Base-by-base conservation (phyloP, 1,139 yeast species). In the Blastobotrys serpentis region DNA sequence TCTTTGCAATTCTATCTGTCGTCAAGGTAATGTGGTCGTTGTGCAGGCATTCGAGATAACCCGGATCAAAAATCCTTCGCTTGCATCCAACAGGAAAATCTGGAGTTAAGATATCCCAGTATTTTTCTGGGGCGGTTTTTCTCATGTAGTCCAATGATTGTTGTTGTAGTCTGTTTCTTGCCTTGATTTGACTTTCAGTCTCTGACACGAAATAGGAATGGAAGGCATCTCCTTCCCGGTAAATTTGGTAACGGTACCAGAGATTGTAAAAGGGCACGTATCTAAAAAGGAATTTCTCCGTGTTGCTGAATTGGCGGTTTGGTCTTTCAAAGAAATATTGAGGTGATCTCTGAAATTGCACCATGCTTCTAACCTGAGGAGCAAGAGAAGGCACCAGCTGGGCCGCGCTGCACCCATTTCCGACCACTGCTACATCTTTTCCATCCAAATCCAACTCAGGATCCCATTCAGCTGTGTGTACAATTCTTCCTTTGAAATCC, bases 351-450 rank as follows among this genome's bases (percentile, higher is more conserved):
- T 50, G 53, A 29, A 55, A 53, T 32, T 58, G 61, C 6, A 51
- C 50, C 18, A 58, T 21, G 11, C 45, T 41, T 29, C 47, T 44
- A 29, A 44, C 49, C n/a, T 48, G 42, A 6, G 43, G 48, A 3
- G 52, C 53, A 29, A 56, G 46, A 3, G 56, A 53, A 14, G 60
- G 75, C 67, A 62, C 53, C 5, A 62, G 51, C 47, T 62, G 66
- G 26, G 58, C 54, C 2, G 62, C 66, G 7, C 63, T 53, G 23
- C 63, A 60, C n/a, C 66, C 66, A 29, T 58, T 54, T 3, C 66
- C 66, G 26, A 62, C 55, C 6, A 62, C 58, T n/a, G 60, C 61
- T 19, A 62, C 55, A 11, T 53, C 50, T 44, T 61, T 61, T 26
- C 55, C 58, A 21, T 47, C 56, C 10, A 55, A 43, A 18, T 50